phyloP scores from a whole-genome alignment of 345 rosid species.

The Gossypium mustelinum region DNA sequence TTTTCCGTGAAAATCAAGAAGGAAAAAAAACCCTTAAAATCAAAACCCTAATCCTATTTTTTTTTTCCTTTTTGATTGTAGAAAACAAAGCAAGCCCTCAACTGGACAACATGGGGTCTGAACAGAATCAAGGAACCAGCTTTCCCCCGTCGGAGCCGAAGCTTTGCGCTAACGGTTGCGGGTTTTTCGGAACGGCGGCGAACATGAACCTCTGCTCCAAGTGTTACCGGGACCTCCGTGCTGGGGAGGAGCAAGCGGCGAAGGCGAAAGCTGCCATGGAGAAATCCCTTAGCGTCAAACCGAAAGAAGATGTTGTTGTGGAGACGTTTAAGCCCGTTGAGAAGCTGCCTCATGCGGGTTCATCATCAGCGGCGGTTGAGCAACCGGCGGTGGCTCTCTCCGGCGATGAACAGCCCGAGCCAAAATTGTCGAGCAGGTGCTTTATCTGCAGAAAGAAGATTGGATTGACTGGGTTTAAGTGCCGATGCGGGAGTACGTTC shows the following conservation, averaged over 20 bases:
- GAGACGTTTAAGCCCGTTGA: not conserved
- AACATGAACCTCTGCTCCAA: constrained; percentile 88
- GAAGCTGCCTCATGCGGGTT: constrained; percentile 6
- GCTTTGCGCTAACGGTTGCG: constrained; percentile 82
- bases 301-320: constrained; percentile 13
- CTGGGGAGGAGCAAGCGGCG: constrained; percentile 52
- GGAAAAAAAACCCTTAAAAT: constrained; percentile 1
- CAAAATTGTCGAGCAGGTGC: constrained; percentile 45
- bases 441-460: constrained; percentile 71
- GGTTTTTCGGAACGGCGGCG: constrained; percentile 68
- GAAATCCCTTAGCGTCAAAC: constrained; percentile 44
- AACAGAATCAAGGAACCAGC: constrained; percentile 73
- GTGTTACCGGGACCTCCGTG: constrained; percentile 62
- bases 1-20: constrained; percentile 11
- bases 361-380: not conserved
- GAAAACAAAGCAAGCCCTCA: constrained; percentile 10
- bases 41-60: constrained; percentile 6
- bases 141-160: constrained; percentile 54
- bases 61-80: not conserved
- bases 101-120: constrained; percentile 54
- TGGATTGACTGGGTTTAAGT: constrained; percentile 70
- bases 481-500: constrained; percentile 70
- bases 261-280: constrained; percentile 63
- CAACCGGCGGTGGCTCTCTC: not conserved
- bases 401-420: constrained; percentile 14